These are phyloP conservation scores for Rubroshorea leprosula DNA, from an alignment of 345 rosid genomes.

Conservation along the genomic window DNA sequence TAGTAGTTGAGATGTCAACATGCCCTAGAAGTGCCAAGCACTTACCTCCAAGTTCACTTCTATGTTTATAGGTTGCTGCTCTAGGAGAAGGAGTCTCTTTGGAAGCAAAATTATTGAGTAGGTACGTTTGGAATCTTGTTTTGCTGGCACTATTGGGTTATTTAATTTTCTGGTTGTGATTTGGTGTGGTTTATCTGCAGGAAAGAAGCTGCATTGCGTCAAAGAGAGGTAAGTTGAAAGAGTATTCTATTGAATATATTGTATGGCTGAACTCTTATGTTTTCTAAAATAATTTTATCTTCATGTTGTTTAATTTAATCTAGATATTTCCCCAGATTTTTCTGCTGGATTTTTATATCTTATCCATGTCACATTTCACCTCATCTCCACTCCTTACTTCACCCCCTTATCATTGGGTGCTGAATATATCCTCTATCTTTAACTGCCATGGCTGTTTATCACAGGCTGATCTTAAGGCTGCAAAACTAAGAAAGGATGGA, in stretches of 20 bases:
- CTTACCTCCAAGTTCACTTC: constrained; percentile 12
- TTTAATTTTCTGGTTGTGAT: constrained; percentile 15
- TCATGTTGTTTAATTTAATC: constrained; percentile 6
- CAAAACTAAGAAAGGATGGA: constrained; percentile 64
- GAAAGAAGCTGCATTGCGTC: constrained; percentile 24
- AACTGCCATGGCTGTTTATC: constrained; percentile 19
- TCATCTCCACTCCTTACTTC: no score
- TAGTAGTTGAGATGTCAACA: neutral
- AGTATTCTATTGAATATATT: neutral
- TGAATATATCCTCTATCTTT: neutral
- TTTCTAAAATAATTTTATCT: neutral
- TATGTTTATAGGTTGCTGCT: constrained; percentile 68
- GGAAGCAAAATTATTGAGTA: constrained; percentile 87
- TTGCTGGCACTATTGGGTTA: constrained; percentile 15
- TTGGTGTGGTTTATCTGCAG: constrained; percentile 9
- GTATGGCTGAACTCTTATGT: neutral
- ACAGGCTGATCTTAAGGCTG: constrained; percentile 93
- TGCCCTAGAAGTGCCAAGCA: neutral
- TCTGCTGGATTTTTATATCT: neutral
- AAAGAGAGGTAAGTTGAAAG: constrained; percentile 16
- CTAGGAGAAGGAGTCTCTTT: constrained; percentile 96
- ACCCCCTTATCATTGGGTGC: neutral
- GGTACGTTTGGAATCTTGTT: constrained; percentile 37
- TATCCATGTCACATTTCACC: no score
- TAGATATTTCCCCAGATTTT: neutral